Evolutionary conservation across 75 land plant genomes (phyloP).

Genomic region (Sequoiadendron giganteum): DNA sequence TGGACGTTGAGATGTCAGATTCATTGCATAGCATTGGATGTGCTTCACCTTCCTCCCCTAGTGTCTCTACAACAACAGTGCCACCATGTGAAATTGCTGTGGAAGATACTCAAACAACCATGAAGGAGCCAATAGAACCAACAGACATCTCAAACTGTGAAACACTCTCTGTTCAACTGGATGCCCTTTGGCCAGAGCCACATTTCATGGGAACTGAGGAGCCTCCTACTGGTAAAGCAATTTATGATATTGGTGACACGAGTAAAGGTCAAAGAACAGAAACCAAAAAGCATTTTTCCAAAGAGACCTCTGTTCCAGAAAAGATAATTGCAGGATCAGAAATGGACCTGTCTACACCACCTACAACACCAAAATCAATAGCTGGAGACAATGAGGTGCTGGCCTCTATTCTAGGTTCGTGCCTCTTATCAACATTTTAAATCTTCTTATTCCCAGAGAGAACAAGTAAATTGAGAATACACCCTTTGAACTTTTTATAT

Average conservation of each 20-base stretch:
- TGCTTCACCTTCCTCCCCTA: not conserved
- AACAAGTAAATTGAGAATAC: not conserved
- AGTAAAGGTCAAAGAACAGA: not conserved
- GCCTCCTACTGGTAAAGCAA: not conserved
- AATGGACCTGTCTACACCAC: not conserved
- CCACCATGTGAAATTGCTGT: not conserved
- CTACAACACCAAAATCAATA: not conserved
- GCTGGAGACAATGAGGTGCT: slow-evolving; percentile 23
- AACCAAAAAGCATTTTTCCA: not conserved
- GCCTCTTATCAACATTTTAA: not conserved
- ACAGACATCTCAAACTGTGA: not conserved
- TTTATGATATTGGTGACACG: not conserved
- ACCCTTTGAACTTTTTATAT: not conserved
- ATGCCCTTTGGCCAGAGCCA: not conserved
- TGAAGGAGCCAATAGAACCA: not conserved
- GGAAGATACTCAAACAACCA: slow-evolving; percentile 3
- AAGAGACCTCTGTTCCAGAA: not conserved
- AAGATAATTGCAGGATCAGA: not conserved
- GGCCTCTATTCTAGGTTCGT: slow-evolving; percentile 34
- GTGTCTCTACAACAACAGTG: not conserved
- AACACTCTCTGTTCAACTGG: not conserved
- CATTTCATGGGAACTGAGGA: not conserved
- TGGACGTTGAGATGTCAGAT: not conserved
- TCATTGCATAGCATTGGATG: not conserved
- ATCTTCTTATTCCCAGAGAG: not conserved